These are phyloP conservation scores for Mycena leptocephala DNA, from an alignment of 768 basidiomycete genomes.

Conservation along the genomic window DNA sequence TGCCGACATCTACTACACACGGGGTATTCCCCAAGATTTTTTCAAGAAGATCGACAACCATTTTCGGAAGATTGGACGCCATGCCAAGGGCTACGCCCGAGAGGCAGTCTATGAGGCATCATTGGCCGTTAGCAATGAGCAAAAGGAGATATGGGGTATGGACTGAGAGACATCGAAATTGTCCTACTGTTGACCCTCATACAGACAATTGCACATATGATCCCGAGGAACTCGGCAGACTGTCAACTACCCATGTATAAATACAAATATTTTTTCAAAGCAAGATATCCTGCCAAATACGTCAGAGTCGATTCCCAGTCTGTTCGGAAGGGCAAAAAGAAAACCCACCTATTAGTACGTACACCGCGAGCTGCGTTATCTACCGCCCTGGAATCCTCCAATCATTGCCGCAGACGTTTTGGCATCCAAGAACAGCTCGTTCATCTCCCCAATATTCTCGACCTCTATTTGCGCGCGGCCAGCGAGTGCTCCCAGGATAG, in stretches of 20 bases:
- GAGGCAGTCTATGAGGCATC: not conserved
- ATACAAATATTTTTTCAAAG: conserved; percentile 1
- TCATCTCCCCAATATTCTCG: conserved; percentile 95
- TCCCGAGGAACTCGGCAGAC: too few relatives aligned
- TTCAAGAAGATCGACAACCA: not conserved
- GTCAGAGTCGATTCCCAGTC: not conserved
- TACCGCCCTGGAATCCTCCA: conserved; percentile 54
- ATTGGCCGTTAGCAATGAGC: not conserved
- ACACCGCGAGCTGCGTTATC: conserved; percentile 15
- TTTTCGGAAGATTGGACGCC: not conserved
- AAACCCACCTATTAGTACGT: conserved; percentile 10
- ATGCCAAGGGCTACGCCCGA: not conserved
- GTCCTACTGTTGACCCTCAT: not conserved
- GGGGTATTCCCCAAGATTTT: not conserved
- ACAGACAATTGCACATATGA: too few relatives aligned
- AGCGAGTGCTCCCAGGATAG: conserved; percentile 84
- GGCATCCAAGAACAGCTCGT: conserved; percentile 95
- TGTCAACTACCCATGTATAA: not conserved
- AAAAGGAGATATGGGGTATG: not conserved
- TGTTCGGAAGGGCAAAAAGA: not conserved
- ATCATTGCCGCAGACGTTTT: conserved; percentile 82
- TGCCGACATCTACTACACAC: not conserved
- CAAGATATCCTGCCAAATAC: not conserved
- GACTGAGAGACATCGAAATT: not conserved
- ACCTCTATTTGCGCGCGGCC: conserved; percentile 88